Percentiles rank a stretch among this genome's conserved stretches.
These are phyloP conservation scores for Monosporozyma aquatica DNA, from an alignment of 805 yeast genomes.

Conservation along the genomic window DNA sequence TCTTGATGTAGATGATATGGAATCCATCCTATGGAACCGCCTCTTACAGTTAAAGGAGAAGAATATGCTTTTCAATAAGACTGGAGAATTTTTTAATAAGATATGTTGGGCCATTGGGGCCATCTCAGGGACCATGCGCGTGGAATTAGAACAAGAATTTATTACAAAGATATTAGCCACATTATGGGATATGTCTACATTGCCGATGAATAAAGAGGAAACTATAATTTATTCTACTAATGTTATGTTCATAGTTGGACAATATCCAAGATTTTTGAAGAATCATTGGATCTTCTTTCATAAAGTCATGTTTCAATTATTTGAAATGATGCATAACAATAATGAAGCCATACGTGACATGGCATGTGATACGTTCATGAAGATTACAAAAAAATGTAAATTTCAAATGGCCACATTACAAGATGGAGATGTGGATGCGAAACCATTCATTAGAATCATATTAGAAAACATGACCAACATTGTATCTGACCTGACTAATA, in stretches of 20 bases:
- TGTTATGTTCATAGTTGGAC: constrained; percentile 98
- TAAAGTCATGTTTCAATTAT: constrained; percentile 86
- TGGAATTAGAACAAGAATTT: constrained; percentile 89
- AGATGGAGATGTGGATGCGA: constrained; percentile 52
- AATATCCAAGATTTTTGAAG: constrained; percentile 89
- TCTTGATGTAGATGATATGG: constrained; percentile 85
- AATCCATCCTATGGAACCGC: constrained; percentile 72
- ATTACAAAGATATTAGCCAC: constrained; percentile 78
- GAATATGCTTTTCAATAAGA: constrained; percentile 84
- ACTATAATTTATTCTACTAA: constrained; percentile 97
- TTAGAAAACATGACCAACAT: constrained; percentile 67
- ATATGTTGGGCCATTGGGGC: constrained; percentile 99
- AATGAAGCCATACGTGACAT: constrained; percentile 98
- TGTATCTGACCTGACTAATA: constrained; percentile 85
- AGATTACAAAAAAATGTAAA: constrained; percentile 87
- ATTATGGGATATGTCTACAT: constrained; percentile 75
- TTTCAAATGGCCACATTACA: constrained; percentile 83
- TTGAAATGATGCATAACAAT: constrained; percentile 97
- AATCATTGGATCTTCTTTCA: constrained; percentile 96
- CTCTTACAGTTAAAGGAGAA: constrained; percentile 84
- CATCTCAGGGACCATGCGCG: constrained; percentile 95
- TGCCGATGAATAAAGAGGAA: constrained; percentile 89
- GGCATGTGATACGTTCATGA: constrained; percentile 98
- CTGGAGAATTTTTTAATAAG: constrained; percentile 65
- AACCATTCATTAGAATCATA: constrained; percentile 82